These are phyloP conservation scores for Lolium perenne DNA, from an alignment of 176 grass and related monocot genomes.

Conservation along the genomic window DNA sequence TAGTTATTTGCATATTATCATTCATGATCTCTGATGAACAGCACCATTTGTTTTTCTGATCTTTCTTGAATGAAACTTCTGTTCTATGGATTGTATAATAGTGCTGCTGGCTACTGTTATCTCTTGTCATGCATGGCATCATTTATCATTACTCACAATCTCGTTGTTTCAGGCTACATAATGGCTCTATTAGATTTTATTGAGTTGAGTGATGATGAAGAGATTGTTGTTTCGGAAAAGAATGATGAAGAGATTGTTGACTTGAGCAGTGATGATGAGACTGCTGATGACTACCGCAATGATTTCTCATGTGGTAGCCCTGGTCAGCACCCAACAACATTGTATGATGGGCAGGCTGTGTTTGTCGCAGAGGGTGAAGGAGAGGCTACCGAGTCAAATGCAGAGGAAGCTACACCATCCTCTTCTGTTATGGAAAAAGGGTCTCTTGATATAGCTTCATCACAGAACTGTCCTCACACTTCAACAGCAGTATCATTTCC, in stretches of 20 bases:
- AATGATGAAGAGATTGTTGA: background rate
- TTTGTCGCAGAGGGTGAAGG: background rate
- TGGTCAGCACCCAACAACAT: background rate
- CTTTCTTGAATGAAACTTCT: too few relatives aligned
- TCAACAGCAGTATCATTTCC: background rate
- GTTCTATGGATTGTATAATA: too few relatives aligned
- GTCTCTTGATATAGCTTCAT: background rate
- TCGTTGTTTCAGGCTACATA: background rate
- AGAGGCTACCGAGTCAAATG: background rate
- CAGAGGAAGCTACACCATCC: conserved; percentile 13
- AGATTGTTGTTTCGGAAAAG: background rate
- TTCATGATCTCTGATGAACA: too few relatives aligned
- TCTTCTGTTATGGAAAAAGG: background rate
- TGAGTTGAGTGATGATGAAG: background rate
- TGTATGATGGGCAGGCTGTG: background rate
- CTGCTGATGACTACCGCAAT: background rate
- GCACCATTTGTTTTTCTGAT: too few relatives aligned
- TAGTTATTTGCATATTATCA: too few relatives aligned
- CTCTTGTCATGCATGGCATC: background rate
- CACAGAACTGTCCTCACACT: background rate
- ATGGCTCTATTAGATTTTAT: background rate
- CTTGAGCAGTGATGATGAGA: background rate
- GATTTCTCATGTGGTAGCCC: too few relatives aligned
- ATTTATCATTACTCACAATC: background rate
- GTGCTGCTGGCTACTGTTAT: too few relatives aligned